Evolutionary conservation across 2,329 filamentous ascomycete genomes (phyloP).

Genomic region (Blastomyces parvus): DNA sequence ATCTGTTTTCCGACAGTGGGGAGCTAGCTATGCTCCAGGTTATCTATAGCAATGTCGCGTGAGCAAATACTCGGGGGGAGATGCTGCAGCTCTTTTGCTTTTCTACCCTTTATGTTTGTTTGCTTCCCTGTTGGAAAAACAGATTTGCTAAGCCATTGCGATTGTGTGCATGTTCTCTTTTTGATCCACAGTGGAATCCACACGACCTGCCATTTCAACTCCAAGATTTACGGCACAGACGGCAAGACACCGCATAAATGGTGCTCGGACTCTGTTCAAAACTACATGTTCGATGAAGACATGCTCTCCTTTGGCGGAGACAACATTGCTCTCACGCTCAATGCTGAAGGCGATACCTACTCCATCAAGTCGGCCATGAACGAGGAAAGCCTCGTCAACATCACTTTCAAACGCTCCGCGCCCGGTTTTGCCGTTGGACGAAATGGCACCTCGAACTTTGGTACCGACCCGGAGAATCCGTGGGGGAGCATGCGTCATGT

Average conservation of each 20-base stretch:
- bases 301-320: constrained; percentile 78
- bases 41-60: constrained; percentile 97
- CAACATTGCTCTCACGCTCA: constrained; percentile 74
- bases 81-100: not conserved
- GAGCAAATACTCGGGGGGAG: constrained; percentile 31
- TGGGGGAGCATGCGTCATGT: constrained; percentile 89
- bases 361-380: constrained; percentile 86
- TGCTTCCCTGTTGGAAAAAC: constrained; percentile 4
- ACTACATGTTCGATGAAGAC: constrained; percentile 76
- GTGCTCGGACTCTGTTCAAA: constrained; percentile 68
- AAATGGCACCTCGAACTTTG: constrained; percentile 74
- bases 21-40: constrained; percentile 72
- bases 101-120: not conserved
- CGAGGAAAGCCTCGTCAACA: constrained; percentile 68
- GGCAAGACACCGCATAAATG: constrained; percentile 66
- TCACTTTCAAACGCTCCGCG: constrained; percentile 65
- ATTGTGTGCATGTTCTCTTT: not conserved
- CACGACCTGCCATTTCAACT: constrained; percentile 87
- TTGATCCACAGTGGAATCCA: constrained; percentile 60
- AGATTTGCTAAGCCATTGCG: constrained; percentile 8
- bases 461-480: constrained; percentile 72
- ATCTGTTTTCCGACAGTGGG: constrained; percentile 71
- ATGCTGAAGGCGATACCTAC: constrained; percentile 71
- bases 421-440: constrained; percentile 80
- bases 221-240: constrained; percentile 77